Evolutionary conservation across 169 alveolate species (phyloP), one percentile per base, ranked within the genome.

Genomic region (Babesia ovis): DNA sequence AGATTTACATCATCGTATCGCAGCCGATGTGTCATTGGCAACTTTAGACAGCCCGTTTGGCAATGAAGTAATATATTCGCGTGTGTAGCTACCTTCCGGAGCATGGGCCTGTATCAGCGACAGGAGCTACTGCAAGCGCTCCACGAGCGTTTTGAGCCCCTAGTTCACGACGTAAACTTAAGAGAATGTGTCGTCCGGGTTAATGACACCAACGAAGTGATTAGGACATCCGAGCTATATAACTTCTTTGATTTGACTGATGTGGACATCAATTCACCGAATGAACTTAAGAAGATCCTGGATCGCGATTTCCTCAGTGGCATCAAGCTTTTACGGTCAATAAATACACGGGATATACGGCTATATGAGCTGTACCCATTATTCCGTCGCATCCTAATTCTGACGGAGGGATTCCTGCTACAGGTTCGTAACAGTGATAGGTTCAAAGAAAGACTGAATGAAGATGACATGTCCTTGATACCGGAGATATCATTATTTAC

Each of bases 311-410:
- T 64, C 48, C 32, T 64, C 61, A 54, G 42, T 16, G 43, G 58
- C 25, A 39, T 75, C 9, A n/a, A 22, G 35, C 71, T 50, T 11
- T 43, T 75, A 42, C 68, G 60, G 43, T 12, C 54, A 0, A 20
- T 39, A 2, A 32, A 16, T 16, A 32, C 67, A 4, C 50, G 6
- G 1, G 43, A 68, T 4, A 11, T 42, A 43, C 56, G 62, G 16
- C 50, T 69, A 42, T 54, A 35, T 22, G 64, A 53, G 23, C 20
- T 64, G 0, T 77, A 77, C 41, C 86, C 86, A 20, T 70, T 77
- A 25, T 34, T 77, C 31, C 73, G 86, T 8, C 59, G 64, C 34
- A 42, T 68, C 3, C n/a, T 77, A 23, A 59, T 69, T 9, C 29
- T 77, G 4, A 64, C 45, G 3, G 83, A 77, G 56, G 86, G 74